phyloP scores from a whole-genome alignment of 306 rosid species.

The Canavalia ensiformis region DNA sequence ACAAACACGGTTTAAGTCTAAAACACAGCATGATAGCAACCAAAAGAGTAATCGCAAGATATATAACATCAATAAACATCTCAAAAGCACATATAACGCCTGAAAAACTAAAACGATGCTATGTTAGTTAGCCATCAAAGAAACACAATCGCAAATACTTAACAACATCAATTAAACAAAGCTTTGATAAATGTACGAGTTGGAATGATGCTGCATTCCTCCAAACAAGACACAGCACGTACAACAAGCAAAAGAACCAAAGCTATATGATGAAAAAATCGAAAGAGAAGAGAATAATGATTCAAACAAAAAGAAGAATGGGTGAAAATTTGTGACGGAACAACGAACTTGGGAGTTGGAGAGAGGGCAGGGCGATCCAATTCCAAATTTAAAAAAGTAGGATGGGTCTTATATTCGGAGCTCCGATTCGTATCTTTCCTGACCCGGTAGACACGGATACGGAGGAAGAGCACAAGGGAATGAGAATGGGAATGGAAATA shows the following conservation, averaged over 20 bases:
- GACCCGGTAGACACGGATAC: slow-evolving; percentile 2
- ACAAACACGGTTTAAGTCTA: not conserved
- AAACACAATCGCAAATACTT: not conserved
- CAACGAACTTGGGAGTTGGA: slow-evolving; percentile 47
- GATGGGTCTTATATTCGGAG: slow-evolving; percentile 23
- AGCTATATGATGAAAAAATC: too few relatives aligned
- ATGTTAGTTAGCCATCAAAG: not conserved
- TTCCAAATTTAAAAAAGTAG: not conserved
- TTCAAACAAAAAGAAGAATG: not conserved
- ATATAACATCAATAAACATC: not conserved
- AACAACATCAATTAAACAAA: not conserved
- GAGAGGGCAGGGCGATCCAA: slow-evolving; percentile 25
- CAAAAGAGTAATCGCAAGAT: too few relatives aligned
- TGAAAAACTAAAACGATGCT: too few relatives aligned
- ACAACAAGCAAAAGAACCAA: not conserved
- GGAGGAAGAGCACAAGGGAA: not conserved
- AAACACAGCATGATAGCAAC: too few relatives aligned
- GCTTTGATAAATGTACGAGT: not conserved
- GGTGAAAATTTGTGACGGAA: not conserved
- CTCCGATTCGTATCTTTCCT: slow-evolving; percentile 45
- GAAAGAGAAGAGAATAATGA: not conserved
- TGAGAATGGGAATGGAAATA: not conserved
- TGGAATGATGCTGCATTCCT: not conserved
- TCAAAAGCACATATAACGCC: not conserved
- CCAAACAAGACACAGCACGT: not conserved